phyloP scores from a whole-genome alignment of 2,329 filamentous ascomycete species.

The Paecilomyces sp. region DNA sequence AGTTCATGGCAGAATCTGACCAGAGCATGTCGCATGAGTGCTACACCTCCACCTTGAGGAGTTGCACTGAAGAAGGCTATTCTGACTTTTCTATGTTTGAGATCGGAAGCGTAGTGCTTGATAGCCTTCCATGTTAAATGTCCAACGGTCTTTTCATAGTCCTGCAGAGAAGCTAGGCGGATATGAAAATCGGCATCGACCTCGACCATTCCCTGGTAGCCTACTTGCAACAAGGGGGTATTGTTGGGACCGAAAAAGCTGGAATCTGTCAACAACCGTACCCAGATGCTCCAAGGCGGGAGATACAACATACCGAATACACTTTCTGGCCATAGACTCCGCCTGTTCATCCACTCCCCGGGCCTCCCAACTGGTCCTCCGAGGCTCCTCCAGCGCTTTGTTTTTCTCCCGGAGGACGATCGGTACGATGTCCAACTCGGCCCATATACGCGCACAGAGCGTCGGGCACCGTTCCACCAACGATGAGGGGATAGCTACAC shows the following conservation, averaged over 20 bases:
- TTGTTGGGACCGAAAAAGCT: slow-evolving; percentile 68
- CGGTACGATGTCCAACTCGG: slow-evolving; percentile 68
- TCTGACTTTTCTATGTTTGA: slow-evolving; percentile 58
- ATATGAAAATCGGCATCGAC: slow-evolving; percentile 62
- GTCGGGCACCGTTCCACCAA: slow-evolving; percentile 55
- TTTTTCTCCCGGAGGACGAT: slow-evolving; percentile 49
- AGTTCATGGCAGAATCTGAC: slow-evolving; percentile 62
- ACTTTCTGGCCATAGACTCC: slow-evolving; percentile 74
- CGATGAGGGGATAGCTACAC: slow-evolving; percentile 59
- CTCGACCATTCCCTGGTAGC: slow-evolving; percentile 61
- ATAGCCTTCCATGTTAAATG: slow-evolving; percentile 59
- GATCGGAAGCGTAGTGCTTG: slow-evolving; percentile 54
- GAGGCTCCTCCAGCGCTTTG: slow-evolving; percentile 26
- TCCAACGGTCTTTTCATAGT: slow-evolving; percentile 57
- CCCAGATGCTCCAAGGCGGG: not conserved
- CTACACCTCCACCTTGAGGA: slow-evolving; percentile 75
- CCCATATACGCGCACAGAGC: slow-evolving; percentile 66
- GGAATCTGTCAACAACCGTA: not conserved
- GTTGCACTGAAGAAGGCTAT: slow-evolving; percentile 75
- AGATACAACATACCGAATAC: slow-evolving; percentile 54
- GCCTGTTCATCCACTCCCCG: slow-evolving; percentile 72
- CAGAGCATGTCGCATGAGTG: slow-evolving; percentile 72
- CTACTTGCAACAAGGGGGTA: slow-evolving; percentile 60
- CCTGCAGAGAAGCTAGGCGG: slow-evolving; percentile 49
- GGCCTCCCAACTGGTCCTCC: slow-evolving; percentile 35